Conservation (phyloP, 129 eudicot species). For the Solidago caesia region DNA sequence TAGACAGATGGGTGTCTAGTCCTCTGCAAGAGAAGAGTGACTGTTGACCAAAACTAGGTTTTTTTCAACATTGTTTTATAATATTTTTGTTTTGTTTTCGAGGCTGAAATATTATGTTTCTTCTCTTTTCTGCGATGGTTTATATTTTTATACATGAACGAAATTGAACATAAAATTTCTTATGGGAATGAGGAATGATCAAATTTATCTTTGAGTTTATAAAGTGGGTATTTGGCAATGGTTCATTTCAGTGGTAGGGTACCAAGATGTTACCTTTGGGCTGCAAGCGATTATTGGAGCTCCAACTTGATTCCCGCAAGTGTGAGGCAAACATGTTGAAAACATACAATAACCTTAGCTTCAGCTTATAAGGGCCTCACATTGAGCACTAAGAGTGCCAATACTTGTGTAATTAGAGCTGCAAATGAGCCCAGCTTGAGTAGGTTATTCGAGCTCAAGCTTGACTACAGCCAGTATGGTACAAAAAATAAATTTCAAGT, state of each 20-base stretch:
- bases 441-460: neutral
- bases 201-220: neutral
- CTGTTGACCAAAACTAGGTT: constrained; percentile 25
- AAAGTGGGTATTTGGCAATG: neutral
- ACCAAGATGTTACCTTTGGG: neutral
- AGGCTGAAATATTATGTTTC: neutral
- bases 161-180: neutral
- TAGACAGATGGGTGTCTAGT: constrained; percentile 19
- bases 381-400: neutral
- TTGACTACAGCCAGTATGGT: neutral
- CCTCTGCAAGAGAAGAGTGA: constrained; percentile 30
- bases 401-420: neutral
- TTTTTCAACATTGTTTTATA: neutral
- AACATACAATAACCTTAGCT: neutral
- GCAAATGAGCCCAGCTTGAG: neutral
- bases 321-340: neutral
- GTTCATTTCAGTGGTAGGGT: neutral
- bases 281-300: neutral
- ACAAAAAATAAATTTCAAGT: neutral
- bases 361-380: neutral
- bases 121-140: constrained; percentile 9
- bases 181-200: constrained; percentile 6
- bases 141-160: neutral
- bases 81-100: neutral
- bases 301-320: neutral